These are phyloP conservation scores for Leishmania guyanensis DNA, from an alignment of 208 protist species.

Conservation along the genomic window DNA sequence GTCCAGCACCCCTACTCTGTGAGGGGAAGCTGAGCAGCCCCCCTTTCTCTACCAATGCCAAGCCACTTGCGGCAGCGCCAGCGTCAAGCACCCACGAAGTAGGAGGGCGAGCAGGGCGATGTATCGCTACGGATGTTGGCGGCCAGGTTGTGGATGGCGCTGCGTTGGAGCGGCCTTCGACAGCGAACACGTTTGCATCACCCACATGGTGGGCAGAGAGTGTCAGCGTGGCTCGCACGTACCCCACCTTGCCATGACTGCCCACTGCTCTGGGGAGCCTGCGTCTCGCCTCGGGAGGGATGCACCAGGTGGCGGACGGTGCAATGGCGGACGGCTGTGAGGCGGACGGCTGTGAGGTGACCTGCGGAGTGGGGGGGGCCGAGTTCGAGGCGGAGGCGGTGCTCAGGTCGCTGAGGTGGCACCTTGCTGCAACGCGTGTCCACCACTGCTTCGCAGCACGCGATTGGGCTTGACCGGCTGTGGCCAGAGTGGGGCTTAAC, in stretches of 20 bases:
- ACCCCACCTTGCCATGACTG: not conserved
- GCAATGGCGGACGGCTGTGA: no score
- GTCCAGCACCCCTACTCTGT: not conserved
- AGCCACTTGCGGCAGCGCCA: not conserved
- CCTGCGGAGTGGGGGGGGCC: no score
- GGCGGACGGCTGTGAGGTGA: not conserved
- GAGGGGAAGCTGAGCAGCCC: not conserved
- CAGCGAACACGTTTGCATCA: not conserved
- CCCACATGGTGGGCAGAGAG: not conserved
- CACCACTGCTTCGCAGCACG: no score
- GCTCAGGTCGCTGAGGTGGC: no score
- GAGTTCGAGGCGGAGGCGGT: no score
- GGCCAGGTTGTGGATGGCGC: not conserved
- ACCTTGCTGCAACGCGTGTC: no score
- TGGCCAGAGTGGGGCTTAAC: no score
- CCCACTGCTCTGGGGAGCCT: not conserved
- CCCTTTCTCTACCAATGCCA: not conserved
- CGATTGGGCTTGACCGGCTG: no score
- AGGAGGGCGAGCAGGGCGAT: not conserved
- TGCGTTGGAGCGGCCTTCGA: not conserved
- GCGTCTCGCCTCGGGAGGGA: not conserved
- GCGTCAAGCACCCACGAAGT: not conserved
- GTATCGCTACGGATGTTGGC: not conserved
- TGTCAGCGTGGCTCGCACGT: not conserved
- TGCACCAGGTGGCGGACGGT: no score